Base-by-base conservation (phyloP, 75 land plant species). In the Selaginella moellendorffii region DNA sequence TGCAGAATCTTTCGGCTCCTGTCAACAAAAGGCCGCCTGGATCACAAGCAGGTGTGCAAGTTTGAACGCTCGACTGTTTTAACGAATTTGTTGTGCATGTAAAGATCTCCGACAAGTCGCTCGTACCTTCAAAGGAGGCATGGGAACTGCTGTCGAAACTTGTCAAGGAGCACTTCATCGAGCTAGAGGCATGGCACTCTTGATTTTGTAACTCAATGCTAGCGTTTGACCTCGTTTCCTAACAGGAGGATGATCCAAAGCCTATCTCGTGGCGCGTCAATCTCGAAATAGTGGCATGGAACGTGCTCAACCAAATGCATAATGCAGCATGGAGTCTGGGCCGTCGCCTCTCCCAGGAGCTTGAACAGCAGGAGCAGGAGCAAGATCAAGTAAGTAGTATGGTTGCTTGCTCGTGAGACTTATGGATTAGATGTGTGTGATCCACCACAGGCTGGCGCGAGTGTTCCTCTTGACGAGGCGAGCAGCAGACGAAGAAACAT, bases 1-100 rank as follows among this genome's bases (percentile, higher is more conserved):
- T 91, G 82, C 63, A 86, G 88, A 63, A 81, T 91, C 26, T 91
- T 85, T 68, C 74, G 92, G 70, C 79, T 85, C 29, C 61, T 91
- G 52, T 36, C 77, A 27, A 77, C 77, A 60, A 68, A 72, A 62
- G 74, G 79, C 25, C 76, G 68, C 23, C 59, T 78, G 24, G 80
- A 78, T 52, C 78, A 78, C 62, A 78, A 78, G 29, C 80, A 78
- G 78, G 80, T 71, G 70, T 30, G 28, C 23, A 27, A 8, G 21
- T 27, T 8, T 42, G 51, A n/a, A 9, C 20, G 1, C 2, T 36
- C 20, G 31, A 64, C 1, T 1, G 56, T 36, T 2, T n/a, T 29
- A 14, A 5, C 14, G 14, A 36, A 36, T 36, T 5, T 36, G 46
- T 36, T 5, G 10, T 70, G 24, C 79, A 93, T n/a, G n/a, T n/a